phyloP scores from a whole-genome alignment of 371 early-diverging fungal genomes.

The Thermomucor indicae-seudaticae region DNA sequence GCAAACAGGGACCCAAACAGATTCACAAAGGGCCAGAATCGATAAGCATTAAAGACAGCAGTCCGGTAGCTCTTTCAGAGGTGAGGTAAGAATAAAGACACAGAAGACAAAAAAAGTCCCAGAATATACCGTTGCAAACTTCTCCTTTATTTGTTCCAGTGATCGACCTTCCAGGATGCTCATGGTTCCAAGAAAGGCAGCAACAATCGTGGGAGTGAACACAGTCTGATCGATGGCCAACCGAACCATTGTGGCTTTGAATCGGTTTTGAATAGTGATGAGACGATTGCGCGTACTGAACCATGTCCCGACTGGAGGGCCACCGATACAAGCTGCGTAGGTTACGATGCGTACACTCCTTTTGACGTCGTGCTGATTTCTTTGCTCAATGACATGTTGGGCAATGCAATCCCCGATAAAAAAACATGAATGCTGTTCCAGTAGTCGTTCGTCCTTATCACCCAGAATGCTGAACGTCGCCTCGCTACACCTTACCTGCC shows the following conservation, averaged over 20 bases:
- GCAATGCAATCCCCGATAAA: slow-evolving; percentile 20
- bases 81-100: too few relatives aligned
- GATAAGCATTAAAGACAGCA: slow-evolving; percentile 65
- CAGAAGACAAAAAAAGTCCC: too few relatives aligned
- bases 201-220: slow-evolving; percentile 66
- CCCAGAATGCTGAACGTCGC: too few relatives aligned
- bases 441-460: neutral
- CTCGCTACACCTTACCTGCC: slow-evolving; percentile 11
- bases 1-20: slow-evolving; percentile 68
- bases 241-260: slow-evolving; percentile 22
- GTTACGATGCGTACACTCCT: slow-evolving; percentile 16
- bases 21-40: slow-evolving; percentile 75
- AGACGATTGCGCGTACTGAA: slow-evolving; percentile 14
- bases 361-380: slow-evolving; percentile 15
- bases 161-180: slow-evolving; percentile 56
- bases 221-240: slow-evolving; percentile 58
- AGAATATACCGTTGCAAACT: slow-evolving; percentile 34
- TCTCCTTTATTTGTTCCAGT: slow-evolving; percentile 45
- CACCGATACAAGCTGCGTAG: slow-evolving; percentile 21
- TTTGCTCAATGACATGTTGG: slow-evolving; percentile 23
- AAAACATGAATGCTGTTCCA: slow-evolving; percentile 14
- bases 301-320: slow-evolving; percentile 28
- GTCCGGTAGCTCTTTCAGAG: slow-evolving; percentile 20
- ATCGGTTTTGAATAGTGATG: slow-evolving; percentile 12
- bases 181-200: slow-evolving; percentile 55